Conservation (phyloP, 176 grass and related monocot species). For the Metroxylon sagu region DNA sequence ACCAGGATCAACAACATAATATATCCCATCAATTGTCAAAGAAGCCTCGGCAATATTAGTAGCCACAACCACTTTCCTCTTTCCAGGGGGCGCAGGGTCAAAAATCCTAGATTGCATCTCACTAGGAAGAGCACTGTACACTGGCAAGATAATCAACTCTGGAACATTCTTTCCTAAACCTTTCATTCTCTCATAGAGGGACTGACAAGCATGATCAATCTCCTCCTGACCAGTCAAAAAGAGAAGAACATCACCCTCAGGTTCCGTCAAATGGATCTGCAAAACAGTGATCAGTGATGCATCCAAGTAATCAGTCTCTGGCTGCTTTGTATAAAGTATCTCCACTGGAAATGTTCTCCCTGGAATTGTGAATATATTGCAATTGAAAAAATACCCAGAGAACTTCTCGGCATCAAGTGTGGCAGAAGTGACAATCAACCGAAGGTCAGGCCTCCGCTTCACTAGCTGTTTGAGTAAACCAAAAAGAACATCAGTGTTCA, state of each 20-base stretch:
- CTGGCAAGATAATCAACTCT: conserved; percentile 83
- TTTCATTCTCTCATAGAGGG: conserved; percentile 89
- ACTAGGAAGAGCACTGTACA: conserved; percentile 94
- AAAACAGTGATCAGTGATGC: conserved; percentile 78
- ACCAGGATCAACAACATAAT: conserved; percentile 90
- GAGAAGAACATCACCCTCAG: conserved; percentile 81
- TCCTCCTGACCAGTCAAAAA: conserved; percentile 95
- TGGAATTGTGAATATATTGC: conserved; percentile 96
- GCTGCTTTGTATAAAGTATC: conserved; percentile 88
- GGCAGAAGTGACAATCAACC: conserved; percentile 92
- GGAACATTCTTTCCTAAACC: conserved; percentile 87
- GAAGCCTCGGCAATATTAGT: conserved; percentile 96
- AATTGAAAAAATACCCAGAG: conserved; percentile 92
- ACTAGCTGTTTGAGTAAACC: conserved; percentile 82
- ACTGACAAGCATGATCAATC: conserved; percentile 89
- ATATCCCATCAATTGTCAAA: conserved; percentile 94
- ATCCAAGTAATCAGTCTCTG: conserved; percentile 90
- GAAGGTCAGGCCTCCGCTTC: conserved; percentile 78
- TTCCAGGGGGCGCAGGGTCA: conserved; percentile 78
- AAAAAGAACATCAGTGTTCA: conserved; percentile 87
- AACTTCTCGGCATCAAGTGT: conserved; percentile 95
- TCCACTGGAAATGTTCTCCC: conserved; percentile 92
- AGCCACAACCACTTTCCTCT: conserved; percentile 94
- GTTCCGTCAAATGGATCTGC: conserved; percentile 92
- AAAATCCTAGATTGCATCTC: conserved; percentile 96